These are phyloP conservation scores for Exutisphaerella laricina DNA, from an alignment of 2,329 filamentous ascomycete species.

Conservation along the genomic window DNA sequence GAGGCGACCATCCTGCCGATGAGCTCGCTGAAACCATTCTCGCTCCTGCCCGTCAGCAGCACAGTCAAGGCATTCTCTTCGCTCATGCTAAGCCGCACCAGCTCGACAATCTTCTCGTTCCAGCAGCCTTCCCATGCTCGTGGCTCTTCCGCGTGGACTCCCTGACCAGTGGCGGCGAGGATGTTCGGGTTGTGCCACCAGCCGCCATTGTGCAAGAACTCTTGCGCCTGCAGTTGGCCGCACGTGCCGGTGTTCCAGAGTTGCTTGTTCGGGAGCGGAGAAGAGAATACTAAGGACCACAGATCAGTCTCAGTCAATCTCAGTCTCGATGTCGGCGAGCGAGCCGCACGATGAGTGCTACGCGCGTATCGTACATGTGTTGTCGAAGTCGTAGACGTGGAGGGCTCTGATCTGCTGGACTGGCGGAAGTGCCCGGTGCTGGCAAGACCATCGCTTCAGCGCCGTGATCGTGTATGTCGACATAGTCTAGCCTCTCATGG, in stretches of 20 bases:
- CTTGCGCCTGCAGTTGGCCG: conserved; percentile 67
- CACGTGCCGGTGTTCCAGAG: conserved; percentile 78
- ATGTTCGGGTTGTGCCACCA: conserved; percentile 97
- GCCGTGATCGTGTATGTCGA: conserved; percentile 58
- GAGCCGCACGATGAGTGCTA: neutral
- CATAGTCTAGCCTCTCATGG: too few relatives aligned
- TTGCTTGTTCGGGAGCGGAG: conserved; percentile 80
- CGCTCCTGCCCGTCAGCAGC: conserved; percentile 78
- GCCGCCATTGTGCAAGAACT: conserved; percentile 62
- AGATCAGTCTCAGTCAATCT: conserved; percentile 12
- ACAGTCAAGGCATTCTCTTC: conserved; percentile 82
- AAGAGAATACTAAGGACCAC: conserved; percentile 68
- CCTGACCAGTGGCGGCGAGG: conserved; percentile 77
- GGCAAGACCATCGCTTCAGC: conserved; percentile 77
- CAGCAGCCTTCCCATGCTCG: conserved; percentile 90
- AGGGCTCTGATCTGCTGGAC: conserved; percentile 68
- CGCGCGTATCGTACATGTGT: conserved; percentile 61
- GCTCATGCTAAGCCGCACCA: conserved; percentile 73
- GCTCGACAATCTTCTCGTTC: conserved; percentile 80
- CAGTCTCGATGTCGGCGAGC: neutral
- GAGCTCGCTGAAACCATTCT: conserved; percentile 69
- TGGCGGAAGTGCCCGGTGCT: conserved; percentile 65
- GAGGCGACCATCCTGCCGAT: conserved; percentile 74
- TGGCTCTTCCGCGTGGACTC: conserved; percentile 72
- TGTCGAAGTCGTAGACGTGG: conserved; percentile 97